Conservation (phyloP, 345 rosid species). For the Kandelia obovata region DNA sequence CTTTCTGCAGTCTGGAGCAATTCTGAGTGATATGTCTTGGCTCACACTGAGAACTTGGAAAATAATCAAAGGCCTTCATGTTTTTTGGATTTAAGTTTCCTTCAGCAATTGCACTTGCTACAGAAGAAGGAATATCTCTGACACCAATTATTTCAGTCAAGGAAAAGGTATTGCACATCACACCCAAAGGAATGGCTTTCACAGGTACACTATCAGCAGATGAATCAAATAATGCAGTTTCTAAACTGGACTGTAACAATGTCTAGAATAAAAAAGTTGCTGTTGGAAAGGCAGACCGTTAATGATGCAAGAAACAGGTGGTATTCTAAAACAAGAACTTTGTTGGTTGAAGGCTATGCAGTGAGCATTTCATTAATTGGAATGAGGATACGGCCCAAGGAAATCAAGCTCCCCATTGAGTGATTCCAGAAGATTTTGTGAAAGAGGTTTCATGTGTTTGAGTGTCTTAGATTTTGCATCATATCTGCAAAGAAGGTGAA, state of each 20-base stretch:
- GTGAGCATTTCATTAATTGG: neutral
- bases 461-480: slow-evolving; percentile 48
- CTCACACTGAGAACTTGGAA: slow-evolving; percentile 22
- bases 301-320: too few species aligned
- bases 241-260: too few species aligned
- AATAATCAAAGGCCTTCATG: slow-evolving; percentile 64
- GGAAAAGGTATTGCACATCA: slow-evolving; percentile 14
- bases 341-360: too few species aligned
- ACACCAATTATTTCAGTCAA: slow-evolving; percentile 21
- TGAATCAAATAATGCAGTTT: too few species aligned
- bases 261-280: too few species aligned
- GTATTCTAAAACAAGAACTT: too few species aligned
- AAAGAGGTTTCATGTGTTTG: slow-evolving; percentile 60
- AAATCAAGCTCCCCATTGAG: slow-evolving; percentile 61
- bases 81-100: slow-evolving; percentile 62
- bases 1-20: slow-evolving; percentile 25
- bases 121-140: slow-evolving; percentile 70
- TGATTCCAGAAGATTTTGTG: slow-evolving; percentile 42
- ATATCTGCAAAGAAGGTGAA: slow-evolving; percentile 46
- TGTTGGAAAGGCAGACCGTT: too few species aligned
- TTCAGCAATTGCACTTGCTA: slow-evolving; percentile 71
- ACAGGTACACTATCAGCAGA: neutral
- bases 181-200: neutral
- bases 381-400: slow-evolving; percentile 87
- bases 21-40: slow-evolving; percentile 15